Evolutionary conservation across 768 basidiomycete genomes (phyloP).

Genomic region (Cyathus striatus): DNA sequence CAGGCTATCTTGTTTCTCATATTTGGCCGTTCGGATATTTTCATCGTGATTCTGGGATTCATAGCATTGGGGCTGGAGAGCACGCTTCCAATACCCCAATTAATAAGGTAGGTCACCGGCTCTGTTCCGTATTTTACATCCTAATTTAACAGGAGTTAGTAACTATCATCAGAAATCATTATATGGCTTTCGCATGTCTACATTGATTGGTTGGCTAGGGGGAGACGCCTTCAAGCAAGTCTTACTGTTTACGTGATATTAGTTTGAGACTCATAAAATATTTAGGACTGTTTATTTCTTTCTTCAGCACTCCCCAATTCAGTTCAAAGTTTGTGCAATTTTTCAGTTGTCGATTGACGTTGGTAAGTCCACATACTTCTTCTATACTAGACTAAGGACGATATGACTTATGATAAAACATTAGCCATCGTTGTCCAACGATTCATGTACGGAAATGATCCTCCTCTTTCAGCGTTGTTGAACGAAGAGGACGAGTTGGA

Average conservation of each 20-base stretch:
- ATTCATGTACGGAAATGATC: slow-evolving; percentile 64
- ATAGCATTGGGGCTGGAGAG: slow-evolving; percentile 80
- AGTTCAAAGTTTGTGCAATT: slow-evolving; percentile 79
- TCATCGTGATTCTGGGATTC: slow-evolving; percentile 65
- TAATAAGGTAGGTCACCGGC: slow-evolving; percentile 64
- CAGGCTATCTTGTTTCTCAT: slow-evolving; percentile 74
- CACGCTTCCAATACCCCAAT: slow-evolving; percentile 80
- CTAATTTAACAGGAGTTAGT: slow-evolving; percentile 27
- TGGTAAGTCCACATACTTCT: slow-evolving; percentile 42
- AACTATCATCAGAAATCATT: slow-evolving; percentile 76
- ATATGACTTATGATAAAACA: no score
- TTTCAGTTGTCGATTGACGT: slow-evolving; percentile 79
- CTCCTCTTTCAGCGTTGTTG: slow-evolving; percentile 46
- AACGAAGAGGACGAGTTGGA: slow-evolving; percentile 71
- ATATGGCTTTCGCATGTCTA: slow-evolving; percentile 82
- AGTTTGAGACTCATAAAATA: slow-evolving; percentile 1
- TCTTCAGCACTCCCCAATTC: slow-evolving; percentile 62
- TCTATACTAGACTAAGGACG: no score
- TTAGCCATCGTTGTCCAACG: slow-evolving; percentile 72
- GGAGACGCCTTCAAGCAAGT: slow-evolving; percentile 82
- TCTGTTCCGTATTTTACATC: slow-evolving; percentile 1
- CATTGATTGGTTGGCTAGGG: slow-evolving; percentile 77
- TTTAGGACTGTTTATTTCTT: slow-evolving; percentile 78
- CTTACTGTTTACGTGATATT: slow-evolving; percentile 1
- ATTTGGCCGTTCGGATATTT: slow-evolving; percentile 57